Percentiles rank a stretch among this genome's conserved stretches.
Evolutionary conservation across 305 asterid genomes (phyloP).

Genomic region (Plantago coronopus): DNA sequence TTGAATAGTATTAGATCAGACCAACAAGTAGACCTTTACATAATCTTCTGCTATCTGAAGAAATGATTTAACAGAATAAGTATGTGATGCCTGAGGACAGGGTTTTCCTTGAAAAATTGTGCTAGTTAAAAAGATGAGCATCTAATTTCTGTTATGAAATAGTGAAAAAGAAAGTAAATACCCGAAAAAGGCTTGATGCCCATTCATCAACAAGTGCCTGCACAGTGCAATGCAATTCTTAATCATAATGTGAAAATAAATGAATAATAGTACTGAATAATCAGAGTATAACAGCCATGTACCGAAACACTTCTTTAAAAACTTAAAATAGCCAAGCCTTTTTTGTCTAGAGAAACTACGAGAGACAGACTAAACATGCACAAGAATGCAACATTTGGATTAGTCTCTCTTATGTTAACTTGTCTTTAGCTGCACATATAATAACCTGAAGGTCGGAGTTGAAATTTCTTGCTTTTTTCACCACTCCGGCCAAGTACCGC

Average conservation of each 20-base stretch:
- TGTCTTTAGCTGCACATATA: slow-evolving; percentile 8
- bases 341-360: not conserved
- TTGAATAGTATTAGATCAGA: too few relatives aligned
- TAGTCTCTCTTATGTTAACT: not conserved
- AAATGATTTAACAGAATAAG: not conserved
- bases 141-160: slow-evolving; percentile 23
- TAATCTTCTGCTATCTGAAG: not conserved
- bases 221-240: slow-evolving; percentile 31
- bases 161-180: slow-evolving; percentile 34
- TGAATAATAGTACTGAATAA: not conserved
- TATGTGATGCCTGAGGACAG: not conserved
- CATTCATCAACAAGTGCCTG: slow-evolving; percentile 95
- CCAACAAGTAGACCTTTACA: too few relatives aligned
- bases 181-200: slow-evolving; percentile 99
- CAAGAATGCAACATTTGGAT: not conserved
- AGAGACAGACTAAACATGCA: not conserved
- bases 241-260: slow-evolving; percentile 16
- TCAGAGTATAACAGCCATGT: slow-evolving; percentile 4
- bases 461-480: slow-evolving; percentile 69
- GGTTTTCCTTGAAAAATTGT: slow-evolving; percentile 12
- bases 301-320: slow-evolving; percentile 9
- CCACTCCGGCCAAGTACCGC: slow-evolving; percentile 71
- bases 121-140: slow-evolving; percentile 15
- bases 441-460: slow-evolving; percentile 93
- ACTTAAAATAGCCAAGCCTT: not conserved